Percentiles rank a stretch among this genome's conserved stretches.
phyloP scores from a whole-genome alignment of 169 alveolate species.

The Plasmodium fragile region DNA sequence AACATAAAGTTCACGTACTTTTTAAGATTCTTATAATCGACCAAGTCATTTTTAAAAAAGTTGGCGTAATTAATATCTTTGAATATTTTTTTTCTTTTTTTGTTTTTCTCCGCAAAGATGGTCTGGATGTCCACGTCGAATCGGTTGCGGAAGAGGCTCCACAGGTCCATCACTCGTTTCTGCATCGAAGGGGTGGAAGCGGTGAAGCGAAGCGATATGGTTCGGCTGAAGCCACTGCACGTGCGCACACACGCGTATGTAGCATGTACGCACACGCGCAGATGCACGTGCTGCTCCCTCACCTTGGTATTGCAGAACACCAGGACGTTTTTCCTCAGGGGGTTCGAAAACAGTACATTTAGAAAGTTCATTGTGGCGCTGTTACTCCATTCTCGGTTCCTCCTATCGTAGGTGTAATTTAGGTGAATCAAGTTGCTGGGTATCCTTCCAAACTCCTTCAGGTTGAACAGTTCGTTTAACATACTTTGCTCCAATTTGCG shows the following conservation, averaged over 20 bases:
- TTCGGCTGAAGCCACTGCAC: background rate
- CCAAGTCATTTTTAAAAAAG: conserved; percentile 48
- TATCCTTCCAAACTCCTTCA: conserved; percentile 10
- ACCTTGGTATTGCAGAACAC: conserved; percentile 70
- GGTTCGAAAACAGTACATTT: conserved; percentile 44
- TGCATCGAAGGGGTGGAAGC: background rate
- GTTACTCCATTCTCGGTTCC: conserved; percentile 15
- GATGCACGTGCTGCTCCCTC: background rate
- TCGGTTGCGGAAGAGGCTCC: conserved; percentile 56
- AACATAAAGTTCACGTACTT: conserved; percentile 62
- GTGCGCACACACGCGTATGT: background rate
- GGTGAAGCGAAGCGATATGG: background rate
- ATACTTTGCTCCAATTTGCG: conserved; percentile 16
- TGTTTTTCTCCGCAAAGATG: conserved; percentile 36
- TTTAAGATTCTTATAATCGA: conserved; percentile 44
- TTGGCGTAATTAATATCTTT: conserved; percentile 62
- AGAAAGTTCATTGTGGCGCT: conserved; percentile 39
- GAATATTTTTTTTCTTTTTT: conserved; percentile 39
- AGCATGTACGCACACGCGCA: background rate
- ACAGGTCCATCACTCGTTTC: conserved; percentile 52
- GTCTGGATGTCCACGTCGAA: conserved; percentile 69
- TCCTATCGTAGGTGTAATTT: conserved; percentile 43
- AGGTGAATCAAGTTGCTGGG: conserved; percentile 45
- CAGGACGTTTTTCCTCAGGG: conserved; percentile 38
- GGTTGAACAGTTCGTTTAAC: conserved; percentile 30